These are phyloP conservation scores for Pulchroboletus neoregius DNA, from an alignment of 1,284 basidiomycete species.

Conservation along the genomic window DNA sequence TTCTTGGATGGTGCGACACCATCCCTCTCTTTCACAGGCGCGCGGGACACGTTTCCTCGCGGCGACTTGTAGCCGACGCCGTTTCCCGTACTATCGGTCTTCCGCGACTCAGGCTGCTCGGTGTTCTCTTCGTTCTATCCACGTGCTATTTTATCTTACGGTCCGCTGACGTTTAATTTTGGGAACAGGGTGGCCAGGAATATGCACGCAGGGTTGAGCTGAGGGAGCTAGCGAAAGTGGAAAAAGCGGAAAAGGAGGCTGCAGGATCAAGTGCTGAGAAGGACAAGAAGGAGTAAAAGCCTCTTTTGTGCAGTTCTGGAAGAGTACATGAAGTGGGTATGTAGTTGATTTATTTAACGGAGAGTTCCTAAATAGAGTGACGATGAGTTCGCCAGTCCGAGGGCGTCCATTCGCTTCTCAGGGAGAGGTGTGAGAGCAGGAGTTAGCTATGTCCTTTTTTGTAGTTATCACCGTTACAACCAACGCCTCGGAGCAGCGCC, in stretches of 20 bases:
- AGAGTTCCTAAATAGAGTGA: too few species aligned
- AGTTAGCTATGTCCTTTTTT: constrained; percentile 25
- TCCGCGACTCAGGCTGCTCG: background rate
- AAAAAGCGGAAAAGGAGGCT: constrained; percentile 30
- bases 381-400: too few species aligned
- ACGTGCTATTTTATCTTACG: constrained; percentile 14
- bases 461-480: constrained; percentile 12
- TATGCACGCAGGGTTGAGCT: constrained; percentile 71
- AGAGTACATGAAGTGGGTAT: too few species aligned
- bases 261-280: constrained; percentile 39
- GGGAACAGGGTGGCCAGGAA: constrained; percentile 76
- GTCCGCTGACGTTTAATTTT: constrained; percentile 21
- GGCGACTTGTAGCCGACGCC: constrained; percentile 17
- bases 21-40: constrained; percentile 11
- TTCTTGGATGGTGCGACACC: background rate
- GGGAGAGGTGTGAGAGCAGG: background rate
- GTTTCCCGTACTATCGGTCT: constrained; percentile 3
- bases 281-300: constrained; percentile 34
- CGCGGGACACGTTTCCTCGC: background rate
- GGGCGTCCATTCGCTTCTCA: too few species aligned
- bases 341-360: too few species aligned
- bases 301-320: too few species aligned
- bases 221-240: constrained; percentile 50
- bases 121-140: constrained; percentile 9
- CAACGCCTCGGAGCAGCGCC: constrained; percentile 19